A percentile compares a stretch with the other conserved stretches of the same genome.
These are phyloP conservation scores for Solanum sitiens DNA, from an alignment of 257 asterid species.

Conservation along the genomic window DNA sequence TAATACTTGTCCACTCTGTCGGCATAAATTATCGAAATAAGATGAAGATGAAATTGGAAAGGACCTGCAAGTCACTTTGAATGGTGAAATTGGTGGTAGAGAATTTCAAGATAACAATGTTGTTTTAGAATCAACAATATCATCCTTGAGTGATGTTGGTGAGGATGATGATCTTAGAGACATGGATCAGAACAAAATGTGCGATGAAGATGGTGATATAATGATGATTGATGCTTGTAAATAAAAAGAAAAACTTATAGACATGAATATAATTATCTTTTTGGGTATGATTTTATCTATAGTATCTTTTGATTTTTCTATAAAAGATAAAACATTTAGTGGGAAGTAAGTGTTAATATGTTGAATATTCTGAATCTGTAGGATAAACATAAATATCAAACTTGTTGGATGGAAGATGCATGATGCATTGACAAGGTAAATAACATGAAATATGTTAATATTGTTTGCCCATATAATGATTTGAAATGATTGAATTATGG, in stretches of 20 bases:
- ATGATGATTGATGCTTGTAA: constrained; percentile 37
- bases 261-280: background rate
- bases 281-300: background rate
- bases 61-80: background rate
- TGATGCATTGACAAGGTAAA: too few relatives aligned
- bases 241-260: background rate
- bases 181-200: constrained; percentile 16
- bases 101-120: background rate
- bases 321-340: background rate
- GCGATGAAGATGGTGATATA: constrained; percentile 47
- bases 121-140: background rate
- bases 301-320: background rate
- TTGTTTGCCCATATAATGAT: too few relatives aligned
- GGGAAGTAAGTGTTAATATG: background rate
- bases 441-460: too few relatives aligned
- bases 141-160: background rate
- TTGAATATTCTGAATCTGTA: too few relatives aligned
- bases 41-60: background rate
- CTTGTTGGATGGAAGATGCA: too few relatives aligned
- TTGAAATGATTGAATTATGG: too few relatives aligned
- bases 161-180: background rate
- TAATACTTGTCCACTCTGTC: constrained; percentile 50
- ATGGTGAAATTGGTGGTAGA: background rate
- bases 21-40: constrained; percentile 23
- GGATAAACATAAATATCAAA: too few relatives aligned